phyloP scores from a whole-genome alignment of 2,329 filamentous ascomycete genomes.

The Fusarium sp. region DNA sequence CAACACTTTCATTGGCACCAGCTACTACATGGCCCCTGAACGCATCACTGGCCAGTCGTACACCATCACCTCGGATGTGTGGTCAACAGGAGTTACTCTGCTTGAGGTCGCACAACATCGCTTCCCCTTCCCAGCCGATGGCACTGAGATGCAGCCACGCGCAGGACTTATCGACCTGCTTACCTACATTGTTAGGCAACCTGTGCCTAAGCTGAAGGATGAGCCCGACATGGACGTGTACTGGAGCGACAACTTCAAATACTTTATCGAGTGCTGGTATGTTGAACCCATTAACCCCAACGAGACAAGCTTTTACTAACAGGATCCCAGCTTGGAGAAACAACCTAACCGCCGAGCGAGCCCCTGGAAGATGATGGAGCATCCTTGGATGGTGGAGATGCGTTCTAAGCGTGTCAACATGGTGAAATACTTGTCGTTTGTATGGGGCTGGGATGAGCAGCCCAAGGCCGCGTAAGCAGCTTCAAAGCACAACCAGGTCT shows the following conservation, averaged over 20 bases:
- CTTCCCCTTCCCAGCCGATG: conserved; percentile 97
- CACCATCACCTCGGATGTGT: conserved; percentile 98
- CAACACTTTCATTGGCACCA: conserved; percentile 98
- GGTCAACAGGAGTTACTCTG: conserved; percentile 96
- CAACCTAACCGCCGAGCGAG: conserved; percentile 88
- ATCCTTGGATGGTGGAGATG: conserved; percentile 99
- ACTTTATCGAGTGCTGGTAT: conserved; percentile 99
- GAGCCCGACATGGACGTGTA: conserved; percentile 90
- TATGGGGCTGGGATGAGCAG: conserved; percentile 91
- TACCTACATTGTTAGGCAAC: conserved; percentile 97
- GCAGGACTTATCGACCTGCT: conserved; percentile 95
- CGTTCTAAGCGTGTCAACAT: conserved; percentile 97
- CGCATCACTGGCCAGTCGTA: conserved; percentile 98
- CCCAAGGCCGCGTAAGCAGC: conserved; percentile 39
- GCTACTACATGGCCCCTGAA: conserved; percentile 99
- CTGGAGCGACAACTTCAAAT: conserved; percentile 98
- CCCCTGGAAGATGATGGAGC: conserved; percentile 98
- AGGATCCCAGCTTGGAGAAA: conserved; percentile 84
- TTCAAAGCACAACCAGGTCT: conserved; percentile 17
- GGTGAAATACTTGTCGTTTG: conserved; percentile 91
- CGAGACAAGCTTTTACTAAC: conserved; percentile 42
- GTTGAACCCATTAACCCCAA: conserved; percentile 56
- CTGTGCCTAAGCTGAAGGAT: conserved; percentile 95
- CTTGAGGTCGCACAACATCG: conserved; percentile 99
- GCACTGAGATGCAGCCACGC: conserved; percentile 93